phyloP scores from a whole-genome alignment of 257 asterid species.

The Euphrasia confusa region DNA sequence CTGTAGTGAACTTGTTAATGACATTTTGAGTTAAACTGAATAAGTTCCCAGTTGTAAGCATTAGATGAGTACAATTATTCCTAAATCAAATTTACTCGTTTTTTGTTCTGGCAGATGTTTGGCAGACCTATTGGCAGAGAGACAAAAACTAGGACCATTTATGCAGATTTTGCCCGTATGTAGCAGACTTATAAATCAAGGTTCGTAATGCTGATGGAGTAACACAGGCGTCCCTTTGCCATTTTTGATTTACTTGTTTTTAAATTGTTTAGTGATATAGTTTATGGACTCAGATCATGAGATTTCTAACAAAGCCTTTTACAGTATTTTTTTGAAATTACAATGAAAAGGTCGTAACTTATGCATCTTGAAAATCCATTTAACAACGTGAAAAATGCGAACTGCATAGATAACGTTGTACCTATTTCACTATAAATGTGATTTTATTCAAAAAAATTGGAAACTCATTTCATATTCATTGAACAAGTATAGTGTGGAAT shows the following conservation, averaged over 20 bases:
- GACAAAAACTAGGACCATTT: constrained; percentile 61
- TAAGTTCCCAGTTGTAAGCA: constrained; percentile 1
- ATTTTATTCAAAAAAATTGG: neutral
- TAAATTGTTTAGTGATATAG: neutral
- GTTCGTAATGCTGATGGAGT: constrained; percentile 25
- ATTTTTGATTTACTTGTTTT: neutral
- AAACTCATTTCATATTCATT: neutral
- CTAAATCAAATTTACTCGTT: constrained; percentile 22
- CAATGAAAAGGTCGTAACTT: neutral
- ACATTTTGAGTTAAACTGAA: neutral
- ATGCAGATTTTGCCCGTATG: constrained; percentile 53
- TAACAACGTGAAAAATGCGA: constrained; percentile 4
- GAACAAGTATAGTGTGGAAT: neutral
- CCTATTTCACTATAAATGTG: neutral
- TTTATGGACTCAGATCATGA: neutral
- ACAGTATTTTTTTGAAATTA: neutral
- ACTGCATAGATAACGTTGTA: neutral
- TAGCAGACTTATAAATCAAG: constrained; percentile 69
- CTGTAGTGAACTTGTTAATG: constrained; percentile 9
- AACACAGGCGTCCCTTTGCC: neutral
- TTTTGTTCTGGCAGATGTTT: constrained; percentile 42
- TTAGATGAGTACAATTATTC: constrained; percentile 1
- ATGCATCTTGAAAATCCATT: neutral
- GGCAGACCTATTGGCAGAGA: constrained; percentile 59
- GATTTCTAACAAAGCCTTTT: neutral